Evolutionary conservation across 2,329 filamentous ascomycete genomes (phyloP), one percentile per base, ranked within the genome.

Genomic region (Colletotrichum siamense): DNA sequence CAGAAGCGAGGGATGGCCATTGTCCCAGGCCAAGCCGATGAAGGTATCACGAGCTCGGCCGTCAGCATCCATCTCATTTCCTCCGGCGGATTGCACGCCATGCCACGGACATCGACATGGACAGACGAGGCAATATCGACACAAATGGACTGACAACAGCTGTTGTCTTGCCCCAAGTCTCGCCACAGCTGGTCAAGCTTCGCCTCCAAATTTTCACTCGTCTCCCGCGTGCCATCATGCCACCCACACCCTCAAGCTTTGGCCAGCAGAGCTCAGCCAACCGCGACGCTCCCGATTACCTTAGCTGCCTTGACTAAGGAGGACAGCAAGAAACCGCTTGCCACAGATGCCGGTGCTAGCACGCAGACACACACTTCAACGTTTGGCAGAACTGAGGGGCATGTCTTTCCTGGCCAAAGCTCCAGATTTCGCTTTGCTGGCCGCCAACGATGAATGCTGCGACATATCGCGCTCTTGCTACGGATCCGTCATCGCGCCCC

Each of bases 121-220:
- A 30, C 63, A 39, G 39, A 28, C 32, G 57, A 57, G 63, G 32
- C 26, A 22, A 32, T 57, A 63, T 63, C 39, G 30, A 28, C 39
- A 73, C 34, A 36, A 64, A 69, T 76, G 57, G 73, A 69, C 73
- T 73, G 73, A 73, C 73, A 69, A 75, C 73, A 76, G 69, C 73
- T 73, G 73, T 64, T 76, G 69, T 59, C 64, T 73, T 57, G 64
- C n/a, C 34, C 57, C 52, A 67, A 30, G 57, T 76, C 73, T 73
- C 44, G 73, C 73, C 73, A 76, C 69, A 32, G 44, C 28, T 28
- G 57, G 55, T 68, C 64, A 59, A 64, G 39, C 73, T 76, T 68
- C 28, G 18, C n/a, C 6, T 63, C 57, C 18, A 44, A 49, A 32
- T 34, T 57, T 67, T 68, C 36, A 64, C 30, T 34, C 64, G n/a